Evolutionary conservation across 2,329 filamentous ascomycete genomes (phyloP), one percentile per base, ranked within the genome.

Genomic region (Trichoderma sp.): DNA sequence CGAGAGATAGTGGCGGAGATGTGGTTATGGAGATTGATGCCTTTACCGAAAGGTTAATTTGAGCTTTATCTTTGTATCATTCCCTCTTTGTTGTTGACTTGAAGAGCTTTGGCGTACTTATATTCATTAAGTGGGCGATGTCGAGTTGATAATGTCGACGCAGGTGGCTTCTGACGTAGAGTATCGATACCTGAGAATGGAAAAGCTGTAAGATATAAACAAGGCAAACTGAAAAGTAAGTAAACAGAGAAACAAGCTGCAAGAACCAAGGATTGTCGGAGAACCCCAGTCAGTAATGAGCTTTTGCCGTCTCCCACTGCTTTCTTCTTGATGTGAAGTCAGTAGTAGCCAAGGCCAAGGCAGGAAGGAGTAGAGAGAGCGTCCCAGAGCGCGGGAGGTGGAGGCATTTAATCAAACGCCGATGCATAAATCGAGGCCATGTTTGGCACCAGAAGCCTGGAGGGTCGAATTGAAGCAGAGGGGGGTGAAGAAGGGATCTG

Each of bases 401-500:
- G 68, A 70, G 68, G 68, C 63, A 70, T 70, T 69, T 68, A 70
- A 70, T 70, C 68, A 69, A 60, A 70, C 58, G 62, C 64, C 21
- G 33, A 60, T 24, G 52, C 49, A 7, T 19, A 69, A 33, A 69
- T 60, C 43, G 57, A 68, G 43, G 57, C 43, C 10, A 13, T 31
- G 19, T 31, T 29, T 59, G 35, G 59, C 33, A 43, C 60, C 60
- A 27, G 31, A 43, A 43, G 29, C 37, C 59, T 13, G 21, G 57
- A 55, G 58, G 57, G 43, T 19, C 19, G 33, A 35, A 13, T 35
- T 5, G 37, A 43, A 7, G 37, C 37, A 56, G 57, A 31, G 55
- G 55, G 29, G 31, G 10, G 63, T 47, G 53, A 37, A 63, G 60
- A 31, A 49, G 31, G 40, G 47, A 37, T 3, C n/a, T 35, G 35